Evolutionary conservation across 1,284 basidiomycete genomes (phyloP), one percentile per base, ranked within the genome.

Genomic region (Trametes versicolor): DNA sequence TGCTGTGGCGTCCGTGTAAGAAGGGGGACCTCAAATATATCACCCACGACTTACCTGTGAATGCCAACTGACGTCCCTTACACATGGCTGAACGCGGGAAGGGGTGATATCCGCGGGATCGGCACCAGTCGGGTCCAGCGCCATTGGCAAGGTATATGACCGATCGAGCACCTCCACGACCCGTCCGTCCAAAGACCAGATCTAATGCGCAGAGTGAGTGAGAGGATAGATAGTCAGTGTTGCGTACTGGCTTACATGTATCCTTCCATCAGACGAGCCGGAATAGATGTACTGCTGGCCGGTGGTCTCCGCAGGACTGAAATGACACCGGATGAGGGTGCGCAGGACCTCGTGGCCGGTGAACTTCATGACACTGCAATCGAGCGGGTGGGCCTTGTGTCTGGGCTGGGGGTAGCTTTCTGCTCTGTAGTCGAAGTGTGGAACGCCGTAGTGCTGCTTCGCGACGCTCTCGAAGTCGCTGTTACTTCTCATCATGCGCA

Each of bases 331-430:
- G 71, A 99, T 99, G 57, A 99, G 87, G 0, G 97, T 99, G 45
- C 92, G 86, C 58, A 98, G 80, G n/a, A 99, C 96, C 9, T 88
- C 83, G 76, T 99, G 98, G 0, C 97, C 98, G 49, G 94, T 86
- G 75, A 93, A 99, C 1, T 95, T 94, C 97, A 99, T 98, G 54
- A 99, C 91, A 68, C 94, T 96, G 76, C 94, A 96, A 76, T 99
- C 96, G 66, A 89, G 81, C 1, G 97, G 97, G 73, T 94, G 90
- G 6, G 86, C 84, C 34, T 79, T 76, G 71, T 82, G 84, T 63
- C 79, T 82, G 12, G 92, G 92, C 60, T 82, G 85, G 0, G 89
- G 87, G 73, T 94, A 94, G 57, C 78, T 76, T n/a, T 86, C 84
- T 66, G 87, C 84, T 70, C 91, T 92, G 66, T 97, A 98, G 76